Conservation (phyloP, 1,139 yeast species). For the Saccharomyces uvarum region DNA sequence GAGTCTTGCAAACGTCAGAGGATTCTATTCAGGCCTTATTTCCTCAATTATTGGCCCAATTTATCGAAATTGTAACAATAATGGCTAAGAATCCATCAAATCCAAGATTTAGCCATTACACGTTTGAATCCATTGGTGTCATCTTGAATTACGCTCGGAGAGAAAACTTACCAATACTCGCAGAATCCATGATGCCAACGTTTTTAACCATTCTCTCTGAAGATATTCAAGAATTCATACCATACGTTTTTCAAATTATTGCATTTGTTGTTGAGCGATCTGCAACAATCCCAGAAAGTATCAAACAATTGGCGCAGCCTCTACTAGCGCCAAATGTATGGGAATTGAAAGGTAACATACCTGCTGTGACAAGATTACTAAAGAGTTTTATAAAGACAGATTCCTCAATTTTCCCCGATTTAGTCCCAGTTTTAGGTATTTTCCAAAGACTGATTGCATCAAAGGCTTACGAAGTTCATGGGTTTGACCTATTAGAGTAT, state of each 20-base stretch:
- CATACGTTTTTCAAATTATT: slow-evolving; percentile 82
- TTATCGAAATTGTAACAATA: slow-evolving; percentile 58
- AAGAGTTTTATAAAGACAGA: slow-evolving; percentile 65
- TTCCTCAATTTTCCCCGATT: slow-evolving; percentile 42
- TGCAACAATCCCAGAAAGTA: slow-evolving; percentile 51
- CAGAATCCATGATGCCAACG: slow-evolving; percentile 56
- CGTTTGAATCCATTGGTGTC: slow-evolving; percentile 81
- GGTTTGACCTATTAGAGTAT: slow-evolving; percentile 74
- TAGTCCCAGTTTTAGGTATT: slow-evolving; percentile 87
- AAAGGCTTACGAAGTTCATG: slow-evolving; percentile 67
- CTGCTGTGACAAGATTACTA: slow-evolving; percentile 79
- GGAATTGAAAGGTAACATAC: slow-evolving; percentile 90
- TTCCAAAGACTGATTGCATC: slow-evolving; percentile 89
- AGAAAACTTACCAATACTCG: slow-evolving; percentile 38
- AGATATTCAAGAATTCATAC: slow-evolving; percentile 90
- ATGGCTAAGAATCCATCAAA: slow-evolving; percentile 89
- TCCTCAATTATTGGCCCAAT: slow-evolving; percentile 48
- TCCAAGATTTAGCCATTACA: slow-evolving; percentile 84
- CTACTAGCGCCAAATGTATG: slow-evolving; percentile 81
- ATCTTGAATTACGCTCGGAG: slow-evolving; percentile 49
- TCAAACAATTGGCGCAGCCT: slow-evolving; percentile 65
- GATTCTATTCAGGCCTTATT: slow-evolving; percentile 44
- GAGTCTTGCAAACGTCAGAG: slow-evolving; percentile 71
- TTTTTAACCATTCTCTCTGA: slow-evolving; percentile 61
- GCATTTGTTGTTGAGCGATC: slow-evolving; percentile 63